These are phyloP conservation scores for Plantago major DNA, from an alignment of 257 asterid species.

Conservation along the genomic window DNA sequence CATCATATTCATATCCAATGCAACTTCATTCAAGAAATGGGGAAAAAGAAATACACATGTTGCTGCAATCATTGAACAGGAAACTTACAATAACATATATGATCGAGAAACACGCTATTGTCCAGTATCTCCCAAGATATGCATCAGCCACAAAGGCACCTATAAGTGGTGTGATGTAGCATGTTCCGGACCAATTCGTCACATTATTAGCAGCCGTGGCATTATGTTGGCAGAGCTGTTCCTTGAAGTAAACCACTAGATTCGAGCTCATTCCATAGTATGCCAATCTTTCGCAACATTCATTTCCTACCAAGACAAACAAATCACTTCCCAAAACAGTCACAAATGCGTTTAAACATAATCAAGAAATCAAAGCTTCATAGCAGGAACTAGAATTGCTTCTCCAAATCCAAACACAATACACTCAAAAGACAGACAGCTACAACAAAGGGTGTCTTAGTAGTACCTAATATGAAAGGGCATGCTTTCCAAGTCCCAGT, in stretches of 20 bases:
- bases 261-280: constrained; percentile 54
- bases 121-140: constrained; percentile 70
- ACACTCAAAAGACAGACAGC: background rate
- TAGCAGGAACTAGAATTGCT: background rate
- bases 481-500: constrained; percentile 57
- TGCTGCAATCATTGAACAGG: background rate
- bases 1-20: background rate
- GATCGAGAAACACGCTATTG: constrained; percentile 60
- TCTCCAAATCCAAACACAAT: background rate
- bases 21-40: background rate
- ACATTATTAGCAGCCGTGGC: constrained; percentile 40
- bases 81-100: constrained; percentile 65
- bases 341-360: background rate
- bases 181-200: constrained; percentile 72
- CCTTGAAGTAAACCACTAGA: constrained; percentile 35
- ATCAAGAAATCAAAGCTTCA: too few relatives aligned
- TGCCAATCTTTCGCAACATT: constrained; percentile 48
- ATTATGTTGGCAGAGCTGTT: constrained; percentile 34
- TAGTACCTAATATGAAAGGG: constrained; percentile 41
- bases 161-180: constrained; percentile 65
- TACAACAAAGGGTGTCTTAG: background rate
- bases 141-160: constrained; percentile 88
- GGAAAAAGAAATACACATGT: background rate
- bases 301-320: constrained; percentile 28
- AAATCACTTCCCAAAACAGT: background rate